Evolutionary conservation across 2,329 filamentous ascomycete genomes (phyloP).

Genomic region (Aspergillus neotritici): DNA sequence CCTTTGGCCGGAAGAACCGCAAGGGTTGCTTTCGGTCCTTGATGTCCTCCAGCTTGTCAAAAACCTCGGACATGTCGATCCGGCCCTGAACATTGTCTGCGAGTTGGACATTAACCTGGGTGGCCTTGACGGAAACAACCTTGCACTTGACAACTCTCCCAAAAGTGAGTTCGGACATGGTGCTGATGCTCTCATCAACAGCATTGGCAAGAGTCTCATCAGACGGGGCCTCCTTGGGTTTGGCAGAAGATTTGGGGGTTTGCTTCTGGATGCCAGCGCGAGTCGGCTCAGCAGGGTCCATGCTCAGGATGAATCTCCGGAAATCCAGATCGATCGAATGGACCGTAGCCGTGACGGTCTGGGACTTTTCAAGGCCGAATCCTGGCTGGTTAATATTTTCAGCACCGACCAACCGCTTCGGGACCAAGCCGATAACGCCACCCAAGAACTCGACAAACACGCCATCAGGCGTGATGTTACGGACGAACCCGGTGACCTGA

Average conservation of each 20-base stretch:
- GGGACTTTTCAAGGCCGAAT: conserved; percentile 72
- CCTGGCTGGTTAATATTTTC: conserved; percentile 62
- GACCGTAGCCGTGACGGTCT: conserved; percentile 69
- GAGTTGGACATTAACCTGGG: conserved; percentile 85
- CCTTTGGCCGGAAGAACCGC: conserved; percentile 64
- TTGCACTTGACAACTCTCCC: conserved; percentile 71
- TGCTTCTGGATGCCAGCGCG: conserved; percentile 42
- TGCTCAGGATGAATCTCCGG: conserved; percentile 62
- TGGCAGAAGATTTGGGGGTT: conserved; percentile 10
- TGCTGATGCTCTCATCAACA: conserved; percentile 59
- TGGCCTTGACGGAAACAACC: conserved; percentile 79
- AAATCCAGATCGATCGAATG: conserved; percentile 65
- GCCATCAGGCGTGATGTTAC: conserved; percentile 73
- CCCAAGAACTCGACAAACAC: conserved; percentile 86
- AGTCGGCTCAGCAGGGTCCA: conserved; percentile 48
- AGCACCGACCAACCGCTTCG: conserved; percentile 69
- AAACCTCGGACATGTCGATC: conserved; percentile 84
- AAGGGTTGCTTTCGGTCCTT: conserved; percentile 74
- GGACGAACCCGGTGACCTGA: conserved; percentile 71
- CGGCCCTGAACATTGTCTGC: conserved; percentile 87
- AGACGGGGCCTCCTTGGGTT: conserved; percentile 32
- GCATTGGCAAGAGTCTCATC: conserved; percentile 47
- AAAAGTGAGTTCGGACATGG: conserved; percentile 65
- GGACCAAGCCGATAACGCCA: conserved; percentile 69
- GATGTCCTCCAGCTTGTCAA: conserved; percentile 83